Base-by-base conservation (phyloP, 441 rosid species). In the Dalechampia spathulata region DNA sequence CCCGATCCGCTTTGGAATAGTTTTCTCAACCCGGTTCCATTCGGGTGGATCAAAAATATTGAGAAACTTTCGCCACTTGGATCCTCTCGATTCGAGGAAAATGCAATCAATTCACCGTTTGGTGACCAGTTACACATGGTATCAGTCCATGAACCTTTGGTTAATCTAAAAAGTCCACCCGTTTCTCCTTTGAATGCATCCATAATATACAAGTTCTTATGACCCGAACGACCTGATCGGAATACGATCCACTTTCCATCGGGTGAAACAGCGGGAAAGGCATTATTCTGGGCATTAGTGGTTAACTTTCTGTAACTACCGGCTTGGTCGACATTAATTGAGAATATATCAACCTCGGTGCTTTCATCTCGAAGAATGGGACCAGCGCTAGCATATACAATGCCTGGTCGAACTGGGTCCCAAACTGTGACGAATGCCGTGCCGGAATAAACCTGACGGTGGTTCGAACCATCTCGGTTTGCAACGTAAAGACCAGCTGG, bases 101-200 rank as follows among this genome's bases (percentile, higher is more conserved):
- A 90, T 0, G 83, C 88, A 2, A 90, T 87, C 90, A 82, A 82
- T 4, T 87, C 78, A 0, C 95, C 90, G 22, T 73, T 74, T 0
- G 94, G 92, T 25, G 96, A 90, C 98, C 96, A 90, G 49, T 5
- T 74, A 25, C 86, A 76, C 96, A 90, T 90, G 0, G 96, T 87
- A 42, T 87, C 98, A 0, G 71, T 78, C 98, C 98, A 87, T 4
- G 81, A 74, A 44, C 98, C 96, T 7, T 80, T 72, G 0, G 96
- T 90, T 44, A 90, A 62, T 44, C 78, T 67, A 21, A 21, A 42
- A 0, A 90, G 59, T 30, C 98, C 86, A 3, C 70, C 76, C 0
- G 3, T 15, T 66, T 90, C 98, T 0, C 98, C 98, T 51, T 66
- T 62, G 6, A 57, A 65, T 0, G 88, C 81, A 55, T 90, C 98